Conservation (phyloP, 352 stramenopile genomes). For the Aphanomyces stellatus region DNA sequence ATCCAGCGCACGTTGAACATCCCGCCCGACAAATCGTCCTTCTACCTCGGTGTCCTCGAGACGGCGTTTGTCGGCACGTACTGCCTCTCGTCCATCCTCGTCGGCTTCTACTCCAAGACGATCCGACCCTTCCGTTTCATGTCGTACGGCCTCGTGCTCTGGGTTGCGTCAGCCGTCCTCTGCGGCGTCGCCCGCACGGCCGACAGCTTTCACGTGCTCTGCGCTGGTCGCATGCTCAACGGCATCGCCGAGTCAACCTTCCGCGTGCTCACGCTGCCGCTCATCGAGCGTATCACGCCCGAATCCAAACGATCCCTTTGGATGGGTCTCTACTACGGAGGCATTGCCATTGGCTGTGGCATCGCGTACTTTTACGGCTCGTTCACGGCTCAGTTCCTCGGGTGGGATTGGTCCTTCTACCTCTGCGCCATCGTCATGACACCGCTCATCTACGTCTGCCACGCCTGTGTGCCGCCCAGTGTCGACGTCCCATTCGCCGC, state of each 20-base stretch:
- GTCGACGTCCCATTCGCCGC: not conserved
- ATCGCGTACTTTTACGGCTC: slow-evolving; percentile 42
- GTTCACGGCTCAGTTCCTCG: slow-evolving; percentile 19
- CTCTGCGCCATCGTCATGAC: slow-evolving; percentile 25
- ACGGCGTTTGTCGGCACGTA: slow-evolving; percentile 9
- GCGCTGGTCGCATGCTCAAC: slow-evolving; percentile 39
- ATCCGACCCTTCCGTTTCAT: slow-evolving; percentile 47
- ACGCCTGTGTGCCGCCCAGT: not conserved
- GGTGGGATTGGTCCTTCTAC: slow-evolving; percentile 42
- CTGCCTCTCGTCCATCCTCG: slow-evolving; percentile 25
- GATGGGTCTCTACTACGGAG: slow-evolving; percentile 43
- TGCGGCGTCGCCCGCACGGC: slow-evolving; percentile 30
- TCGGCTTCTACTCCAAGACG: slow-evolving; percentile 42
- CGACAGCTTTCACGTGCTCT: slow-evolving; percentile 38
- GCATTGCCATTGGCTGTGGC: slow-evolving; percentile 43
- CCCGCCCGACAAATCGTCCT: not conserved
- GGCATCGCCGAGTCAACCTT: slow-evolving; percentile 56
- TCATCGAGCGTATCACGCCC: slow-evolving; percentile 51
- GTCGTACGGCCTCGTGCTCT: slow-evolving; percentile 38
- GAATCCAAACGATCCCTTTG: slow-evolving; percentile 32
- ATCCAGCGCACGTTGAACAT: slow-evolving; percentile 29
- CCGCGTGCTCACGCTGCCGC: slow-evolving; percentile 43
- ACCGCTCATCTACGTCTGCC: not conserved
- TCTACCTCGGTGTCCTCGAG: not conserved
- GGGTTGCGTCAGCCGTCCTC: slow-evolving; percentile 38